Conservation (phyloP, 768 basidiomycete genomes). For the Leccinum disarticulatum region DNA sequence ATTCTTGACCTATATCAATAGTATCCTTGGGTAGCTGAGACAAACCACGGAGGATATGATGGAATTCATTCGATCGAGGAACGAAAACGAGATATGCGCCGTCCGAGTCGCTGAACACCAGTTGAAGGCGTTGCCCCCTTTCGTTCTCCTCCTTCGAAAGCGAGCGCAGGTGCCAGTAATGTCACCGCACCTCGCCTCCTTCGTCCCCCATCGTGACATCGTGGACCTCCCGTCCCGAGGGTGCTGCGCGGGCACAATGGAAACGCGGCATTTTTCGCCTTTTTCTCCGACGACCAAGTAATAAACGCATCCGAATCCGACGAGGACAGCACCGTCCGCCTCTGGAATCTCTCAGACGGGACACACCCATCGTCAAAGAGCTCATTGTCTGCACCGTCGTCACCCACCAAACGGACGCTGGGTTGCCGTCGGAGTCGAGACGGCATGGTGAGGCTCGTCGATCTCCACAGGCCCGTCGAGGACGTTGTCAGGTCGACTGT, state of each 20-base stretch:
- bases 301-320: slow-evolving; percentile 17
- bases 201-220: not conserved
- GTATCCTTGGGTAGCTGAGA: slow-evolving; percentile 39
- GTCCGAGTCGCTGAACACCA: too few relatives aligned
- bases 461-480: not conserved
- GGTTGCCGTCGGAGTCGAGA: slow-evolving; percentile 21
- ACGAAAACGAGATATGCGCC: too few relatives aligned
- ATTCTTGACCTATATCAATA: slow-evolving; percentile 89
- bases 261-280: slow-evolving; percentile 15
- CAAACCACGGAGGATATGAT: too few relatives aligned
- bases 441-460: slow-evolving; percentile 10
- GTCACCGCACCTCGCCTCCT: slow-evolving; percentile 3
- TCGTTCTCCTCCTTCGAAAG: not conserved
- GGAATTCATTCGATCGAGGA: too few relatives aligned
- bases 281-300: slow-evolving; percentile 13
- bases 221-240: not conserved
- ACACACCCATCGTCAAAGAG: slow-evolving; percentile 6
- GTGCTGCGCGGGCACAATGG: slow-evolving; percentile 15
- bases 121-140: not conserved
- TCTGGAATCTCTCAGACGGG: slow-evolving; percentile 12
- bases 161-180: not conserved
- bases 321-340: slow-evolving; percentile 17
- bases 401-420: not conserved
- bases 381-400: too few relatives aligned
- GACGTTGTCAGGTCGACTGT: slow-evolving; percentile 1